phyloP scores from a whole-genome alignment of 257 asterid genomes.

The Striga asiatica region DNA sequence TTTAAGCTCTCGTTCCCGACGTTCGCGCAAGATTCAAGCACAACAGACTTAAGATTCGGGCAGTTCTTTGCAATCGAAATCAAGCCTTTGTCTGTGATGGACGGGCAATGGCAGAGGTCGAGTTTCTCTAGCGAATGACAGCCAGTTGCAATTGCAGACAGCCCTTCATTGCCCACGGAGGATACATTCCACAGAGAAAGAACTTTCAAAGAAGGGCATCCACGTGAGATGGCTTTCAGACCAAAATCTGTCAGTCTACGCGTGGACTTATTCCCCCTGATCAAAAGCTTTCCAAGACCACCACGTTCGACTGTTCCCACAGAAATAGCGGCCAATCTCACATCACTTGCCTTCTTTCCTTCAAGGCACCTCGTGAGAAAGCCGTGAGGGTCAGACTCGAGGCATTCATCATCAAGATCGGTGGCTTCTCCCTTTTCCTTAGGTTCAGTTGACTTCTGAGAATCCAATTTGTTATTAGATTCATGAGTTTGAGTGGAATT shows the following conservation, averaged over 20 bases:
- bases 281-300: conserved; percentile 84
- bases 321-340: conserved; percentile 80
- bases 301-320: conserved; percentile 70
- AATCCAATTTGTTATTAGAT: conserved; percentile 23
- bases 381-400: conserved; percentile 32
- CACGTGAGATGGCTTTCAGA: conserved; percentile 63
- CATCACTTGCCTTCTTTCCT: conserved; percentile 83
- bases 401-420: conserved; percentile 21
- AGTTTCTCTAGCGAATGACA: conserved; percentile 70
- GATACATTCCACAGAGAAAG: conserved; percentile 74
- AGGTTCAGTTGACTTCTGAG: conserved; percentile 17
- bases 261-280: conserved; percentile 51
- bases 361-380: conserved; percentile 73
- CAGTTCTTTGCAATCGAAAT: conserved; percentile 56
- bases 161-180: conserved; percentile 65
- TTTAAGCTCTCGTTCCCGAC: conserved; percentile 65
- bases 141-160: conserved; percentile 60
- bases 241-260: conserved; percentile 59
- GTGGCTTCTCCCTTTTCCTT: conserved; percentile 26
- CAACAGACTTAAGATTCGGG: conserved; percentile 51
- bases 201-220: conserved; percentile 63
- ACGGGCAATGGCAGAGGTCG: conserved; percentile 62
- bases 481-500: conserved; percentile 13
- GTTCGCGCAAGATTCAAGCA: conserved; percentile 64
- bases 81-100: conserved; percentile 59